These are phyloP conservation scores for Solanum corneliomulleri DNA, from an alignment of 257 asterid genomes.

Conservation along the genomic window DNA sequence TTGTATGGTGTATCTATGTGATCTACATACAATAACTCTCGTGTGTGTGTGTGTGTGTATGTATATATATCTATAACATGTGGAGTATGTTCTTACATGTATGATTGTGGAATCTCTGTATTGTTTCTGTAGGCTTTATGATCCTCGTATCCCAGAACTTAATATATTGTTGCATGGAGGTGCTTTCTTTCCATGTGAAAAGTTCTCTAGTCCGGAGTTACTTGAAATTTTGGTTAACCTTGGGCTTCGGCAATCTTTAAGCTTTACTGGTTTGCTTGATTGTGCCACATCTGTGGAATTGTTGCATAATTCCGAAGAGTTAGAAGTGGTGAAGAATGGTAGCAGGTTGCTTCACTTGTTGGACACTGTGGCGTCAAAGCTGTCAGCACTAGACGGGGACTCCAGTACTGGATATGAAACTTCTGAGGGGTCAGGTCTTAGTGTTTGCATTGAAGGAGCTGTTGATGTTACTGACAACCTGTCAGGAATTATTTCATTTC, in stretches of 20 bases:
- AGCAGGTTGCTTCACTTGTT: slow-evolving; percentile 68
- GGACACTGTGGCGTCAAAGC: slow-evolving; percentile 40
- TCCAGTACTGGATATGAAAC: slow-evolving; percentile 12
- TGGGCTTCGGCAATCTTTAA: slow-evolving; percentile 69
- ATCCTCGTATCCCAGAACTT: slow-evolving; percentile 73
- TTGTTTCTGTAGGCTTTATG: slow-evolving; percentile 69
- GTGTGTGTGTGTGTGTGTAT: background rate
- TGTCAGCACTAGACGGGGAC: slow-evolving; percentile 29
- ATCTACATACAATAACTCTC: background rate
- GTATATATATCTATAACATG: background rate
- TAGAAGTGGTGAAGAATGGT: slow-evolving; percentile 36
- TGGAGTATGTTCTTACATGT: background rate
- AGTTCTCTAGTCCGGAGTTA: slow-evolving; percentile 54
- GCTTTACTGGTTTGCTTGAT: slow-evolving; percentile 65
- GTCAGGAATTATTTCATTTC: slow-evolving; percentile 26
- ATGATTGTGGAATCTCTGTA: background rate
- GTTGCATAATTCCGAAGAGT: slow-evolving; percentile 37
- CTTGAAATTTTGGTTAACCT: slow-evolving; percentile 62
- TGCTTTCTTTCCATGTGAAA: slow-evolving; percentile 72
- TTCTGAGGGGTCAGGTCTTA: slow-evolving; percentile 18
- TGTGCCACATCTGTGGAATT: slow-evolving; percentile 78
- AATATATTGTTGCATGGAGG: slow-evolving; percentile 48
- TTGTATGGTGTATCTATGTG: background rate
- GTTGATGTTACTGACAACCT: slow-evolving; percentile 23
- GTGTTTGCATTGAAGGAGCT: slow-evolving; percentile 29